Evolutionary conservation across 1,284 basidiomycete species (phyloP), one percentile per base, ranked within the genome.

Genomic region (Cryptococcus jaspeensis): DNA sequence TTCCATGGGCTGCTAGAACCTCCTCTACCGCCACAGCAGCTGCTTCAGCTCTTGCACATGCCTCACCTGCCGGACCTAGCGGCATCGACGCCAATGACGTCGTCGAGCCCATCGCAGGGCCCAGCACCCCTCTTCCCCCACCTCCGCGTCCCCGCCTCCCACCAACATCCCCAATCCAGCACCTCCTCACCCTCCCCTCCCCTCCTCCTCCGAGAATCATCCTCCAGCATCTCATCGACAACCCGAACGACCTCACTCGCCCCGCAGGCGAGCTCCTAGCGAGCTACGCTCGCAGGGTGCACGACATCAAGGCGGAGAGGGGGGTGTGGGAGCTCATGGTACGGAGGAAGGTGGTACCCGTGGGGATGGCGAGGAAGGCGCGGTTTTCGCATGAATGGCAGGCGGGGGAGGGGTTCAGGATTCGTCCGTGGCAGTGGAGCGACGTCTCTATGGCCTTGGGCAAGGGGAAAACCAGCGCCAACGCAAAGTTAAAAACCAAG

Each of bases 141-240:
- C 23, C 49, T n/a, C 16, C 40, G 44, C 32, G 22, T 32, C 51
- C 40, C 13, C 18, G 6, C 3, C 36, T 22, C 1, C 39, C 28
- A 50, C 36, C 32, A 12, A 36, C 18, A 35, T 51, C 56, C 37
- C 25, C 49, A 12, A 53, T 62, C 32, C 50, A 55, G 18, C 35
- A 20, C 16, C 42, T 38, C 13, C 52, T 60, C 15, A 37, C 51
- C n/a, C 13, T 23, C 11, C 52, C 53, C 11, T 56, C 56, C 32
- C 61, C 61, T 16, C 59, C 58, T 23, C 39, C 43, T 9, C 53
- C 58, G 1, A 40, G 53, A 12, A 36, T 25, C 15, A 37, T 60
- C 28, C 35, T 58, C 3, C 20, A 32, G 9, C 38, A 47, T 4
- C 55, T 63, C 22, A 25, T 22, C n/a, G 45, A 55, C 15, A 16